A percentile compares a stretch with the other conserved stretches of the same genome.
phyloP scores from a whole-genome alignment of 2,329 filamentous ascomycete species.

The Diaporthe humulicola region DNA sequence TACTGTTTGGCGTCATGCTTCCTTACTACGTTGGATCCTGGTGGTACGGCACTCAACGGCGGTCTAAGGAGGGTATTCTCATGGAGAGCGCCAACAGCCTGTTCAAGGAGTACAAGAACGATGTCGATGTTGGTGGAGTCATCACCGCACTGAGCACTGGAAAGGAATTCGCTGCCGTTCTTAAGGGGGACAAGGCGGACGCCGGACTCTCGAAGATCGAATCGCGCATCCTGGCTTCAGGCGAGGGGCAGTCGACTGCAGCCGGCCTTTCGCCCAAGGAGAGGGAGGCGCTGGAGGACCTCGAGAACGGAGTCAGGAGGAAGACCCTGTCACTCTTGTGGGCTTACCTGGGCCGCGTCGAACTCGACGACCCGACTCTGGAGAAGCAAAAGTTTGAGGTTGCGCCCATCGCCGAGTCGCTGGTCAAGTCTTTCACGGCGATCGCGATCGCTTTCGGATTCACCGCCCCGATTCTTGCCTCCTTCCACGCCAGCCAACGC shows the following conservation, averaged over 20 bases:
- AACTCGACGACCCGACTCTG: slow-evolving; percentile 82
- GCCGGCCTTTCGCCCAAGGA: slow-evolving; percentile 79
- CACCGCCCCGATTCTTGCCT: slow-evolving; percentile 83
- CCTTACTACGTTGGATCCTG: slow-evolving; percentile 95
- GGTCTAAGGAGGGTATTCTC: slow-evolving; percentile 93
- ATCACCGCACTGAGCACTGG: slow-evolving; percentile 86
- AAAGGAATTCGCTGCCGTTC: slow-evolving; percentile 83
- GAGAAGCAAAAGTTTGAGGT: slow-evolving; percentile 91
- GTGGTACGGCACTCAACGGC: slow-evolving; percentile 97
- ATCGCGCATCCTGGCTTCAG: slow-evolving; percentile 78
- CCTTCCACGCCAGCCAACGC: slow-evolving; percentile 86
- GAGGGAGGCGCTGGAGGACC: slow-evolving; percentile 79
- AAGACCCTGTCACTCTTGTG: slow-evolving; percentile 92
- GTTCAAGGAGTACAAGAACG: slow-evolving; percentile 92
- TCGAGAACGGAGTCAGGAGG: slow-evolving; percentile 84
- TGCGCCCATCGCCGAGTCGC: slow-evolving; percentile 84
- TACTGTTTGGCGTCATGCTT: slow-evolving; percentile 88
- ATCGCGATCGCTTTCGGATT: slow-evolving; percentile 91
- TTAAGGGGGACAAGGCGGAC: slow-evolving; percentile 85
- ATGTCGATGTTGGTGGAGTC: slow-evolving; percentile 83
- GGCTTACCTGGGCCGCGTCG: slow-evolving; percentile 92
- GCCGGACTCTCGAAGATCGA: slow-evolving; percentile 86
- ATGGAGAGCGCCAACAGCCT: slow-evolving; percentile 95
- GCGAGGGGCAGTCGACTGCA: slow-evolving; percentile 64
- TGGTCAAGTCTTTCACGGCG: slow-evolving; percentile 88